These are phyloP conservation scores for Plasmodium reichenowi DNA, from an alignment of 169 alveolate genomes.

Conservation along the genomic window DNA sequence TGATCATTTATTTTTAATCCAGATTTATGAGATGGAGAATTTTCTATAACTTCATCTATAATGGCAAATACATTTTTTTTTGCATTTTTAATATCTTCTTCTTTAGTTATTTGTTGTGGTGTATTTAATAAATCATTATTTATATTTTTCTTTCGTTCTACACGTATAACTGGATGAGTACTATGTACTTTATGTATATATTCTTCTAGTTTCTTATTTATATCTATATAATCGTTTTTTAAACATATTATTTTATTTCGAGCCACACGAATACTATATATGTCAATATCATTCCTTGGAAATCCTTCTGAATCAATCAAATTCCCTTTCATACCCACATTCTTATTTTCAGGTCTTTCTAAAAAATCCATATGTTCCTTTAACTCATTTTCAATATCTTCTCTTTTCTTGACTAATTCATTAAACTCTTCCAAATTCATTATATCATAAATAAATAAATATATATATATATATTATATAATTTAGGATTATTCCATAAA, in stretches of 20 bases:
- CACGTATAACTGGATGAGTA: slow-evolving; percentile 55
- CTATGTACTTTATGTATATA: slow-evolving; percentile 48
- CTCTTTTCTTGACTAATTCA: slow-evolving; percentile 77
- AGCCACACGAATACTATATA: slow-evolving; percentile 82
- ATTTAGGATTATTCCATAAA: not conserved
- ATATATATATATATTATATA: not conserved
- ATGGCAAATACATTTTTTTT: slow-evolving; percentile 46
- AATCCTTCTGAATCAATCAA: slow-evolving; percentile 82
- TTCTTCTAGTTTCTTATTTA: slow-evolving; percentile 56
- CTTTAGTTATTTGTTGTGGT: not conserved
- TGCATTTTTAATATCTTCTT: slow-evolving; percentile 25
- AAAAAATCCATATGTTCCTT: slow-evolving; percentile 78
- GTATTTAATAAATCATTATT: not conserved
- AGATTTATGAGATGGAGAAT: slow-evolving; percentile 60
- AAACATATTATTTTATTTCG: slow-evolving; percentile 80
- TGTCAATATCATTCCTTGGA: slow-evolving; percentile 83
- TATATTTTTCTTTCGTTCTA: slow-evolving; percentile 18
- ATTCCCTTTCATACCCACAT: slow-evolving; percentile 81
- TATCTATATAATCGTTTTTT: slow-evolving; percentile 76
- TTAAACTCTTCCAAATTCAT: slow-evolving; percentile 47
- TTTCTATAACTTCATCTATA: slow-evolving; percentile 51
- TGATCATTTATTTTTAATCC: slow-evolving; percentile 47
- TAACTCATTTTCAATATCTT: slow-evolving; percentile 81
- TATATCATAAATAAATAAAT: not conserved
- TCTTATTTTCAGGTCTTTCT: slow-evolving; percentile 82